Evolutionary conservation across 805 yeast genomes (phyloP).

Genomic region (Ogataea nakhonphanomensis): DNA sequence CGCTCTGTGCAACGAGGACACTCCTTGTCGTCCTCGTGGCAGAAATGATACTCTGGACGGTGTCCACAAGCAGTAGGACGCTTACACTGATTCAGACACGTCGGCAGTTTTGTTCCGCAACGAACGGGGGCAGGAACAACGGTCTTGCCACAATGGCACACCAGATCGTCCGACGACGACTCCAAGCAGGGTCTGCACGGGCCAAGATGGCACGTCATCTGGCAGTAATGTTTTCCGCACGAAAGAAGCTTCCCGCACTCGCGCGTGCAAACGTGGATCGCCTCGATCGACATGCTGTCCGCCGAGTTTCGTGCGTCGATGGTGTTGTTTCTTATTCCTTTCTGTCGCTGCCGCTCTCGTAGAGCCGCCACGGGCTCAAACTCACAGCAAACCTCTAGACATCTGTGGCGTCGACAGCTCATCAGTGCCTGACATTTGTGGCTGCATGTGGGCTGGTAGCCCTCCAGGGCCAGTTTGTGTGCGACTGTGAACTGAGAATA

Average conservation of each 20-base stretch:
- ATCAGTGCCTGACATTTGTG: constrained; percentile 71
- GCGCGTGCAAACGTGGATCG: constrained; percentile 68
- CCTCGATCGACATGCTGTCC: constrained; percentile 59
- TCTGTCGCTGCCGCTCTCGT: constrained; percentile 50
- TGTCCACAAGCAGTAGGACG: constrained; percentile 67
- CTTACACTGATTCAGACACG: constrained; percentile 64
- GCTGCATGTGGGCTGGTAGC: constrained; percentile 56
- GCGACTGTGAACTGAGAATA: constrained; percentile 56
- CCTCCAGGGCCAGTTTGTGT: constrained; percentile 53
- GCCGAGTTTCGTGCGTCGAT: constrained; percentile 38
- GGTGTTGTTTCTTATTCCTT: constrained; percentile 44
- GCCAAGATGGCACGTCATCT: constrained; percentile 73
- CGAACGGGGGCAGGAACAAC: constrained; percentile 78
- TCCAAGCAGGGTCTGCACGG: constrained; percentile 79
- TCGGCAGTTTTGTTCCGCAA: constrained; percentile 69
- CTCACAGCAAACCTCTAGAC: constrained; percentile 65
- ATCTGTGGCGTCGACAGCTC: constrained; percentile 80
- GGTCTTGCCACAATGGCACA: constrained; percentile 79
- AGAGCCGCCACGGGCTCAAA: constrained; percentile 58
- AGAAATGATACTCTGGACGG: constrained; percentile 60
- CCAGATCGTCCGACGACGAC: constrained; percentile 72
- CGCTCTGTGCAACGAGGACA: constrained; percentile 76
- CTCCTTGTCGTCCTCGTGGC: constrained; percentile 60
- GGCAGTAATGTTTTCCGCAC: constrained; percentile 68
- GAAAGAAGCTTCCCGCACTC: constrained; percentile 58